phyloP scores from a whole-genome alignment of 2,329 filamentous ascomycete genomes.

The Hymenoscyphus fructigenus region DNA sequence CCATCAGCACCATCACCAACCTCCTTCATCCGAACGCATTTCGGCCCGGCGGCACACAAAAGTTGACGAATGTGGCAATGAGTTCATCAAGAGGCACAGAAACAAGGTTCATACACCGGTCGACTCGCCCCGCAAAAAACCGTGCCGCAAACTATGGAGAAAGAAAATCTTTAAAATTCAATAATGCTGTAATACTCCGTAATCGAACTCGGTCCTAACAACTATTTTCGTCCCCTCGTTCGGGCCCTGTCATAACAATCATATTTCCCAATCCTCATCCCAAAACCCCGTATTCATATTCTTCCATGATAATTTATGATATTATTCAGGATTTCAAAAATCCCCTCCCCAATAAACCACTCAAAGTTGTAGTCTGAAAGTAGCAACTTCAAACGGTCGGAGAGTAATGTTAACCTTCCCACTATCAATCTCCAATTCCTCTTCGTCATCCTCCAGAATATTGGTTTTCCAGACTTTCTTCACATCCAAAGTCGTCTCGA shows the following conservation, averaged over 20 bases:
- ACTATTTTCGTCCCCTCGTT: not conserved
- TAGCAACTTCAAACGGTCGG: constrained; percentile 82
- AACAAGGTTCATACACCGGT: too few species aligned
- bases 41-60: too few species aligned
- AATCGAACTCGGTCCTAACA: not conserved
- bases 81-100: too few species aligned
- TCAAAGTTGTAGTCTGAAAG: constrained; percentile 64
- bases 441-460: constrained; percentile 81
- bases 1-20: too few species aligned
- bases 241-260: not conserved
- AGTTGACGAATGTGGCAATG: too few species aligned
- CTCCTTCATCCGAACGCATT: too few species aligned
- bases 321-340: not conserved
- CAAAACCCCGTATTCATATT: too few species aligned
- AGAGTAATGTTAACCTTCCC: constrained; percentile 62
- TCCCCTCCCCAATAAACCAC: not conserved
- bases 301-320: too few species aligned
- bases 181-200: not conserved
- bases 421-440: constrained; percentile 53
- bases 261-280: not conserved
- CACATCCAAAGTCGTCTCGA: constrained; percentile 67
- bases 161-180: not conserved
- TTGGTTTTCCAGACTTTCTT: constrained; percentile 81
- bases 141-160: not conserved
- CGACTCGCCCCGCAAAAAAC: not conserved